Conservation (phyloP, 139 green algal genomes). For the Diplosphaera chodatii region DNA sequence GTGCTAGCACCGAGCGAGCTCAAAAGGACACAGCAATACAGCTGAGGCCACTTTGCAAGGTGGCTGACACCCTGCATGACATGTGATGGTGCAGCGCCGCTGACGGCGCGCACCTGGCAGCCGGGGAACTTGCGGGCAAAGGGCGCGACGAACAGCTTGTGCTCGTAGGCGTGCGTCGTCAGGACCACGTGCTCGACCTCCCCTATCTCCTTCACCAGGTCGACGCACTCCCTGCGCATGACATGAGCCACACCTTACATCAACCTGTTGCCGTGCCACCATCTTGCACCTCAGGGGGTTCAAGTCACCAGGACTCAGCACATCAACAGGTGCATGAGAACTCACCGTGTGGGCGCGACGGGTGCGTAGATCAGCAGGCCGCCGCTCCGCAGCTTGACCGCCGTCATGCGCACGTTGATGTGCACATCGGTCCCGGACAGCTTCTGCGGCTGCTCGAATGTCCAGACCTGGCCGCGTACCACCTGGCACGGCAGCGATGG, state of each 20-base stretch:
- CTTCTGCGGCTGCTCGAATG: slow-evolving; percentile 79
- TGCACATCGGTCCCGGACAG: slow-evolving; percentile 65
- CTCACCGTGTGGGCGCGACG: slow-evolving; percentile 68
- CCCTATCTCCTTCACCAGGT: slow-evolving; percentile 53
- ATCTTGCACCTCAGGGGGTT: no score
- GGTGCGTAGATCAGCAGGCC: slow-evolving; percentile 83
- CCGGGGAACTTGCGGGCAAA: slow-evolving; percentile 77
- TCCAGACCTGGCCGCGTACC: slow-evolving; percentile 66
- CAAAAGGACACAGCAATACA: no score
- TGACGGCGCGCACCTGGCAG: slow-evolving; percentile 73
- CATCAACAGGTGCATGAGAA: no score
- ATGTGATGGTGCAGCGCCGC: no score
- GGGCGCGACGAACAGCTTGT: slow-evolving; percentile 86
- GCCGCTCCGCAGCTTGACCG: slow-evolving; percentile 70
- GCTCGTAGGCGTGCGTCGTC: slow-evolving; percentile 86
- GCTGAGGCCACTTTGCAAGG: no score
- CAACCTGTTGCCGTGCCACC: no score
- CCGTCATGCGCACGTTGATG: slow-evolving; percentile 80
- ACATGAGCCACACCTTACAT: no score
- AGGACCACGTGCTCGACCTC: slow-evolving; percentile 82
- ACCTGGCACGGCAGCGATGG: slow-evolving; percentile 48
- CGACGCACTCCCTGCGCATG: slow-evolving; percentile 25
- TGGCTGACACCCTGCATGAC: no score
- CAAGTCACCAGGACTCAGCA: no score
- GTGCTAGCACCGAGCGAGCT: no score